Evolutionary conservation across 1,284 basidiomycete species (phyloP).

Genomic region (Ganoderma lingzhi): DNA sequence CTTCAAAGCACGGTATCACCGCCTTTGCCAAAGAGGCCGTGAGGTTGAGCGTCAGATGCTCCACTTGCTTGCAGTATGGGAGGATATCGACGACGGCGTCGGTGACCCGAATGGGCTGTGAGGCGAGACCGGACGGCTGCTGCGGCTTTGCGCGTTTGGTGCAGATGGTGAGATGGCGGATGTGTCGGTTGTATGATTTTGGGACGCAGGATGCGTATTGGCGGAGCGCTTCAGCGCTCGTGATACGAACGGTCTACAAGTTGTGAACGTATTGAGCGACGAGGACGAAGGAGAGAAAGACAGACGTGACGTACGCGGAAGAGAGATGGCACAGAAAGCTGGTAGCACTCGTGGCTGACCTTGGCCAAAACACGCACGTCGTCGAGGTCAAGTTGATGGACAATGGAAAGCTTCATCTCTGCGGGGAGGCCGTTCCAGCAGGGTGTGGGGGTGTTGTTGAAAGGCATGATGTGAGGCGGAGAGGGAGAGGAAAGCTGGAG

Average conservation of each 20-base stretch:
- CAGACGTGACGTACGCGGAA: conserved; percentile 56
- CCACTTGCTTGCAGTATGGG: conserved; percentile 54
- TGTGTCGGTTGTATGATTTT: conserved; percentile 57
- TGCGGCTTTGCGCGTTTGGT: conserved; percentile 44
- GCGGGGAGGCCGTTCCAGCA: conserved; percentile 65
- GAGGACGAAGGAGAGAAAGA: conserved; percentile 1
- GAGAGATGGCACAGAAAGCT: conserved; percentile 61
- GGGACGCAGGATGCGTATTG: conserved; percentile 67
- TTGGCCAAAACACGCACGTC: conserved; percentile 52
- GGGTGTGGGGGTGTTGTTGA: conserved; percentile 13
- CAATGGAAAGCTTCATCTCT: conserved; percentile 69
- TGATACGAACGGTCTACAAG: conserved; percentile 53
- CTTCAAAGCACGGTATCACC: conserved; percentile 61
- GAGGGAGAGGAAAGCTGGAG: background rate
- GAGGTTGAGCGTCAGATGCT: conserved; percentile 59
- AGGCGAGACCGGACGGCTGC: conserved; percentile 18
- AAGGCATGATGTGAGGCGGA: conserved; percentile 18
- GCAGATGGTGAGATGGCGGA: conserved; percentile 62
- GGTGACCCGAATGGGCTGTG: conserved; percentile 40
- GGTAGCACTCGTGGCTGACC: conserved; percentile 56
- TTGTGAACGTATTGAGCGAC: conserved; percentile 9
- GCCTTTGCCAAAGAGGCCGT: conserved; percentile 59
- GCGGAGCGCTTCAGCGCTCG: conserved; percentile 52
- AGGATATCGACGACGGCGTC: conserved; percentile 61
- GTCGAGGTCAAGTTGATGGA: conserved; percentile 54